Conservation (phyloP, 352 stramenopile species). For the Phytophthora macrochlamydospora region DNA sequence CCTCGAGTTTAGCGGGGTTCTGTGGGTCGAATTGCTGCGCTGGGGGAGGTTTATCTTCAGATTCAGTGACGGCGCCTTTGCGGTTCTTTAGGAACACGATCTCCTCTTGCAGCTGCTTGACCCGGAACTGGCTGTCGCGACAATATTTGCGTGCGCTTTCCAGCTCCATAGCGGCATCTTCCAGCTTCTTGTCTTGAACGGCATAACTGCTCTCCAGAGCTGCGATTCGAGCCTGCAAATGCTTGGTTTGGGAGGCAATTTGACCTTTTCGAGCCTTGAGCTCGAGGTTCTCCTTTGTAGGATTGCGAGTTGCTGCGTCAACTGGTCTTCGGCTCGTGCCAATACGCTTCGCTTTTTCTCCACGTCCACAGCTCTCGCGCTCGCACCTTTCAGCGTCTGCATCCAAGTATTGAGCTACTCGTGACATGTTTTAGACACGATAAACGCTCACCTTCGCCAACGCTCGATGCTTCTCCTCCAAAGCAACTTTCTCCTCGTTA, state of each 20-base stretch:
- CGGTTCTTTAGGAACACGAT: conserved; percentile 64
- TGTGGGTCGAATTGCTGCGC: neutral
- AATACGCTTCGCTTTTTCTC: conserved; percentile 48
- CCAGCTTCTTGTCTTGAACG: conserved; percentile 37
- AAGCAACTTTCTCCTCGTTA: conserved; percentile 44
- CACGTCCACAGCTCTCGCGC: conserved; percentile 35
- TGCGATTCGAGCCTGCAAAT: conserved; percentile 46
- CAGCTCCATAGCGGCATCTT: conserved; percentile 49
- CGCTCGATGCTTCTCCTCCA: conserved; percentile 52
- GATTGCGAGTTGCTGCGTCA: conserved; percentile 46
- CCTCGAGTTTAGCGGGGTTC: neutral
- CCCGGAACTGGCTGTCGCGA: conserved; percentile 65
- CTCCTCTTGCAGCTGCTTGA: conserved; percentile 76
- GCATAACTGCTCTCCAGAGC: conserved; percentile 42
- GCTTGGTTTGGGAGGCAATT: conserved; percentile 50
- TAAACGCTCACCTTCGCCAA: conserved; percentile 35
- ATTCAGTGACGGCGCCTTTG: conserved; percentile 18
- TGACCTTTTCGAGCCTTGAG: conserved; percentile 49
- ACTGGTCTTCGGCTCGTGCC: conserved; percentile 38
- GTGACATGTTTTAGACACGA: neutral
- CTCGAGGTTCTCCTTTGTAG: conserved; percentile 65
- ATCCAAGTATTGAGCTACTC: neutral
- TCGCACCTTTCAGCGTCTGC: conserved; percentile 52
- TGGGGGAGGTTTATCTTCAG: neutral
- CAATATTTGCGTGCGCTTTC: conserved; percentile 52